A percentile compares a stretch with the other conserved stretches of the same genome.
Evolutionary conservation across 2,329 filamentous ascomycete genomes (phyloP).

Genomic region (Cryphonectria carpinicola): DNA sequence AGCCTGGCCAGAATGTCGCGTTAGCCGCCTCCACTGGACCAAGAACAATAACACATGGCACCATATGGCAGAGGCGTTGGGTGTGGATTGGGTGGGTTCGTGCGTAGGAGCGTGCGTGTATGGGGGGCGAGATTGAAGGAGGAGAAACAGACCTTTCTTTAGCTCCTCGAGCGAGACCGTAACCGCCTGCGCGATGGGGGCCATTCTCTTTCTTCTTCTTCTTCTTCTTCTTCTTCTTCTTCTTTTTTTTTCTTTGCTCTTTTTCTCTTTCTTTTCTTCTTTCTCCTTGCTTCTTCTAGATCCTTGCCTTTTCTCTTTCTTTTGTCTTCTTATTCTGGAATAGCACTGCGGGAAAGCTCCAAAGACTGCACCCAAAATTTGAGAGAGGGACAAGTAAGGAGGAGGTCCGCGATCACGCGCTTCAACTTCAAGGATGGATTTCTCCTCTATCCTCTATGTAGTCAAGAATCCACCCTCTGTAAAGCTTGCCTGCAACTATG

Average conservation of each 20-base stretch:
- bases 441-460: not conserved
- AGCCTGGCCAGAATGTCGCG: conserved; percentile 49
- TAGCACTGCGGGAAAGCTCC: conserved; percentile 1
- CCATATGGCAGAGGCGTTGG: not conserved
- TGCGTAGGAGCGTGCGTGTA: not conserved
- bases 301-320: not conserved
- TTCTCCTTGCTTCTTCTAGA: not conserved
- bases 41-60: not conserved
- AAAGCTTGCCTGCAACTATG: not conserved
- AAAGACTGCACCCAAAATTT: not conserved
- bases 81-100: not conserved
- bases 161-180: conserved; percentile 66
- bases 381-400: not conserved
- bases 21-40: conserved; percentile 7
- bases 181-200: conserved; percentile 56
- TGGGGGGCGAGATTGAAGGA: conserved; percentile 3
- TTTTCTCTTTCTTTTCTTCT: no score
- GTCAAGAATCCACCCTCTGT: not conserved
- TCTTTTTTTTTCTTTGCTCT: no score
- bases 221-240: conserved; percentile 30
- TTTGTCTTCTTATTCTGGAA: not conserved
- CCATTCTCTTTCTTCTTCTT: conserved; percentile 40
- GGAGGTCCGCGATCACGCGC: not conserved
- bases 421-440: not conserved
- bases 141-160: conserved; percentile 52